These are phyloP conservation scores for Ilyonectria mors-panacis DNA, from an alignment of 2,329 filamentous ascomycete species.

Conservation along the genomic window DNA sequence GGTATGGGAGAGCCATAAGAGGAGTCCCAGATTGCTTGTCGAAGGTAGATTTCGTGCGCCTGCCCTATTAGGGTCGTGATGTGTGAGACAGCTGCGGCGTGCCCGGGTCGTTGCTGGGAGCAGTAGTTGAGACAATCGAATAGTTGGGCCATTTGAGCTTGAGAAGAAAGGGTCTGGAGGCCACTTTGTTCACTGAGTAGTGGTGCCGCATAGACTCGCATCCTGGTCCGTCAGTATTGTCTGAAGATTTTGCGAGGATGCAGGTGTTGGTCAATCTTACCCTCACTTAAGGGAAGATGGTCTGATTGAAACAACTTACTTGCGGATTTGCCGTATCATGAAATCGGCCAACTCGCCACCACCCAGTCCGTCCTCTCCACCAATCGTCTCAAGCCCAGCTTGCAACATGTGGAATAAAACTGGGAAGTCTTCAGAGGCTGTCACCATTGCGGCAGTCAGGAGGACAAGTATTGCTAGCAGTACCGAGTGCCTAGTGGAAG, in stretches of 20 bases:
- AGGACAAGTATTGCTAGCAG: conserved; percentile 36
- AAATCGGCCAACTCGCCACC: conserved; percentile 24
- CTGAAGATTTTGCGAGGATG: not conserved
- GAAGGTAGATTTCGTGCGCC: conserved; percentile 84
- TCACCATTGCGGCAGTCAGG: conserved; percentile 35
- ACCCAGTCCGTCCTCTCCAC: conserved; percentile 33
- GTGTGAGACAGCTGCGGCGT: conserved; percentile 79
- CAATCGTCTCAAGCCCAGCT: conserved; percentile 28
- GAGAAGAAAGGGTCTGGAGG: conserved; percentile 21
- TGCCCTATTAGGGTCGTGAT: conserved; percentile 87
- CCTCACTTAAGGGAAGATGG: not conserved
- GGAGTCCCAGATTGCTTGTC: conserved; percentile 66
- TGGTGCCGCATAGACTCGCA: conserved; percentile 29
- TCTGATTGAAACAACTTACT: conserved; percentile 23
- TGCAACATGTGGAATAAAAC: conserved; percentile 36
- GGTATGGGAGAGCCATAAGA: not conserved
- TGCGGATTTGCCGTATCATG: conserved; percentile 29
- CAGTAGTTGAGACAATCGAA: conserved; percentile 23
- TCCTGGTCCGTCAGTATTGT: conserved; percentile 3
- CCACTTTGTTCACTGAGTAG: conserved; percentile 26
- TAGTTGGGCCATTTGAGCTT: conserved; percentile 9
- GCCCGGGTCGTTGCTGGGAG: conserved; percentile 79
- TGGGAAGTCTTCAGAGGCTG: conserved; percentile 35
- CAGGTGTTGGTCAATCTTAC: not conserved
- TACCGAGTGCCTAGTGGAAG: conserved; percentile 9